Conservation (phyloP, 2,329 filamentous ascomycete genomes). For the Fusarium subtropicale region DNA sequence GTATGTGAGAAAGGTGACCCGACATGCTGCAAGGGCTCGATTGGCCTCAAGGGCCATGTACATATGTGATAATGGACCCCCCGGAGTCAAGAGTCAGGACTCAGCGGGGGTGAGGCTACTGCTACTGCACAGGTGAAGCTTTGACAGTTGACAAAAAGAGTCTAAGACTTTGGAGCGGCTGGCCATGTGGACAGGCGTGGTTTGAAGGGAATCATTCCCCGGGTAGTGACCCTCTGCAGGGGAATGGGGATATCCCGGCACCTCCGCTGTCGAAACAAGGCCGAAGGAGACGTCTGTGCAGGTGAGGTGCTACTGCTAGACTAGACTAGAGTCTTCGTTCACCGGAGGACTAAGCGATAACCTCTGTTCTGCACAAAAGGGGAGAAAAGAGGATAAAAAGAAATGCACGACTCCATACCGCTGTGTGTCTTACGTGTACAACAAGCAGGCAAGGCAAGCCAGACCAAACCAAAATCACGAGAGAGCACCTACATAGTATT, state of each 20-base stretch:
- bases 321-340: background rate
- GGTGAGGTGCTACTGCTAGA: background rate
- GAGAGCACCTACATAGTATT: background rate
- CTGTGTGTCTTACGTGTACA: conserved; percentile 31
- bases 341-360: conserved; percentile 10
- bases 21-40: conserved; percentile 23
- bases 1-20: conserved; percentile 14
- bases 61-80: background rate
- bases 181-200: conserved; percentile 40
- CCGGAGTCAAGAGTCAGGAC: conserved; percentile 11
- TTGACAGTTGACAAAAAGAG: conserved; percentile 8
- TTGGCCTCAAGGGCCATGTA: conserved; percentile 17
- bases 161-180: background rate
- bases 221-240: conserved; percentile 28
- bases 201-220: conserved; percentile 34
- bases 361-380: conserved; percentile 27
- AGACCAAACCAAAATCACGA: background rate
- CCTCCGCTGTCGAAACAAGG: conserved; percentile 36
- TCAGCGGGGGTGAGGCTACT: conserved; percentile 7
- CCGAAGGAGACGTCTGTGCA: conserved; percentile 18
- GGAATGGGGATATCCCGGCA: conserved; percentile 8
- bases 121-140: background rate
- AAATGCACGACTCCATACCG: conserved; percentile 29
- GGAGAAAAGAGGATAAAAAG: conserved; percentile 10
- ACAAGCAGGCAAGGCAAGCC: background rate